Evolutionary conservation across 2,329 filamentous ascomycete genomes (phyloP), one percentile per base, ranked within the genome.

Genomic region (Beauveria bassiana): DNA sequence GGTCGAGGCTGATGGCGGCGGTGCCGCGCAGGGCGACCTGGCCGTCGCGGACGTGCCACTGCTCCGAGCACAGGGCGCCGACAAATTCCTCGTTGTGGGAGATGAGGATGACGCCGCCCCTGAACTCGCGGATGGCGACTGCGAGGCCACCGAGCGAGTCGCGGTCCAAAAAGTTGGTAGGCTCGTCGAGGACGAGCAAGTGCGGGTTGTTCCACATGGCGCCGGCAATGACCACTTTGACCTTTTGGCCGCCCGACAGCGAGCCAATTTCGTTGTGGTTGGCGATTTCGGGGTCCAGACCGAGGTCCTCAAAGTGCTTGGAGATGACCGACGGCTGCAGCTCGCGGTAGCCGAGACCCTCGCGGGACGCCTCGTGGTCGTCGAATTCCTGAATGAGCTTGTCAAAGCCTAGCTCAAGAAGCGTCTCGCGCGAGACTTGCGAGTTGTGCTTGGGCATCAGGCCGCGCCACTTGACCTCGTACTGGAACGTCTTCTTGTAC

Each of bases 121-220:
- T 96, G 86, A 96, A 99, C 72, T 98, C 95, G 68, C 93, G 91
- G 70, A 99, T 98, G 67, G 95, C 95, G 46, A 96, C 92, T n/a
- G 95, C 93, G 61, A 99, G 85, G 75, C 93, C 95, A 71, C 95
- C 96, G 20, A 99, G 87, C 18, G 93, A 96, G 78, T 99, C 95
- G 69, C 95, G 92, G 73, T 99, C 95, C 81, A 99, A 86, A 84
- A 97, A 99, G 81, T 99, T 99, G 74, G 95, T 98, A 62, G 95
- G 95, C 78, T 99, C 93, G 83, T 99, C 95, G 26, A 99, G 88
- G 54, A 99, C 95, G 64, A 99, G 86, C 70, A 99, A 79, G 79
- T 99, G 95, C 1, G 95, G 95, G 81, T 98, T 98, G 80, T 98
- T 97, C 93, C 93, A 96, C 91, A 96, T 96, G 69, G 92, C 91